Percentiles rank a stretch among this genome's conserved stretches.
phyloP scores from a whole-genome alignment of 257 asterid genomes.

The Ajuga chamaepitys region DNA sequence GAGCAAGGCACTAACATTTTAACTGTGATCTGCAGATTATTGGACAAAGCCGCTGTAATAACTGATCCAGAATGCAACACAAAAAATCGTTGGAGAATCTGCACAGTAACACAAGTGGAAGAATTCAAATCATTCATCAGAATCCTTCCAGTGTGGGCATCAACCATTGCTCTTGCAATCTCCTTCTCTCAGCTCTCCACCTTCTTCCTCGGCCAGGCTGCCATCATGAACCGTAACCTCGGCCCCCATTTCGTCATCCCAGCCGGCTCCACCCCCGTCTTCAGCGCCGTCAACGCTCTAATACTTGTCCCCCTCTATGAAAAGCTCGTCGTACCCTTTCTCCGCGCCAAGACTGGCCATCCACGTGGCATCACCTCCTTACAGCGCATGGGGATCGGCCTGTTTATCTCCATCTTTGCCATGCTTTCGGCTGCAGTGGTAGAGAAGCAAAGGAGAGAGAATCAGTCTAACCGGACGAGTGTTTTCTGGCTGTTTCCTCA shows the following conservation, averaged over 20 bases:
- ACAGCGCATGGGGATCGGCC: constrained; percentile 67
- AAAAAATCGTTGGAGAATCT: constrained; percentile 44
- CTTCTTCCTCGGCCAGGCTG: constrained; percentile 61
- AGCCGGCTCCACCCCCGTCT: constrained; percentile 56
- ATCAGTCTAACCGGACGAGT: constrained; percentile 6
- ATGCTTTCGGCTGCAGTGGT: constrained; percentile 56
- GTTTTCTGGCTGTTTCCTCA: constrained; percentile 77
- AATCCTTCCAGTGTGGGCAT: constrained; percentile 59
- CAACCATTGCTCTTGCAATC: constrained; percentile 67
- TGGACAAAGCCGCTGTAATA: constrained; percentile 62
- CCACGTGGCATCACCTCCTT: constrained; percentile 58
- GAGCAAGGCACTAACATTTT: too few relatives aligned
- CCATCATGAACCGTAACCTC: constrained; percentile 34
- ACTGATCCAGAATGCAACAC: constrained; percentile 24
- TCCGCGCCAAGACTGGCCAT: constrained; percentile 53
- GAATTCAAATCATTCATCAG: constrained; percentile 60
- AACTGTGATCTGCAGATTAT: too few relatives aligned
- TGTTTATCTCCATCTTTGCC: constrained; percentile 62
- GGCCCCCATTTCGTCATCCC: constrained; percentile 39
- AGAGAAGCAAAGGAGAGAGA: constrained; percentile 39
- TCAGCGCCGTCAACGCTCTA: constrained; percentile 53
- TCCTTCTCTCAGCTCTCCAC: constrained; percentile 73
- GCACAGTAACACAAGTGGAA: constrained; percentile 70
- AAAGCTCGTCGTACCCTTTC: constrained; percentile 37
- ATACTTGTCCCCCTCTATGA: constrained; percentile 66